Conservation (phyloP, 441 rosid species). For the Pelargonium australe region DNA sequence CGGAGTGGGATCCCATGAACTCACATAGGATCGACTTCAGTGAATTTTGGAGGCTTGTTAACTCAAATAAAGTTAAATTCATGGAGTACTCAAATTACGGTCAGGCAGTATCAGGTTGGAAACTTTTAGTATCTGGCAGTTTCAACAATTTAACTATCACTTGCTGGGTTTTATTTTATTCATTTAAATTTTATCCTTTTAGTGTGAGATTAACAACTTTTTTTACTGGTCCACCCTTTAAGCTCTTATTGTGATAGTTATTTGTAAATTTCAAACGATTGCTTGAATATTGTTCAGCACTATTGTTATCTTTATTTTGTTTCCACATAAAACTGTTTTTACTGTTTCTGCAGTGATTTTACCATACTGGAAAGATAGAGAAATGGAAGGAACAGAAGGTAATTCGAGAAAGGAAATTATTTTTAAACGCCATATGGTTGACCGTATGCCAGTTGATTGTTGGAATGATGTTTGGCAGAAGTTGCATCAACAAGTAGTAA, state of each 20-base stretch:
- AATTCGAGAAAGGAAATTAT: slow-evolving; percentile 50
- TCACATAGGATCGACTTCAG: slow-evolving; percentile 76
- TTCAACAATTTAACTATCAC: slow-evolving; percentile 9
- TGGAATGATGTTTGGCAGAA: slow-evolving; percentile 97
- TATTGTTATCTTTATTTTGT: background rate
- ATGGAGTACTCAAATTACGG: slow-evolving; percentile 92
- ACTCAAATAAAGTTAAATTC: slow-evolving; percentile 71
- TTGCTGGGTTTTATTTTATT: background rate
- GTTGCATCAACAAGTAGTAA: slow-evolving; percentile 82
- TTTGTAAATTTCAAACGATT: background rate
- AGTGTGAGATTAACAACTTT: background rate
- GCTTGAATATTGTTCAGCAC: background rate
- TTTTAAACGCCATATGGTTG: slow-evolving; percentile 80
- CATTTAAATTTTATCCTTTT: background rate
- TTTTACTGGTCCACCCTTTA: background rate
- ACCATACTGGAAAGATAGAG: slow-evolving; percentile 70
- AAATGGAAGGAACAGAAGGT: slow-evolving; percentile 33
- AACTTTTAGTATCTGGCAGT: slow-evolving; percentile 7
- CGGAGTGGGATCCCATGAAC: slow-evolving; percentile 85
- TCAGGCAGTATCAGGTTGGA: slow-evolving; percentile 74
- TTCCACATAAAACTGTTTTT: slow-evolving; percentile 7
- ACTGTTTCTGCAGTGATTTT: slow-evolving; percentile 56
- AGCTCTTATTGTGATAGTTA: background rate
- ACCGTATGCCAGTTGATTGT: slow-evolving; percentile 89
- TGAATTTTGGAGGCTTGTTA: slow-evolving; percentile 62